These are phyloP conservation scores for Prunus armeniaca DNA, from an alignment of 306 rosid species.

Conservation along the genomic window DNA sequence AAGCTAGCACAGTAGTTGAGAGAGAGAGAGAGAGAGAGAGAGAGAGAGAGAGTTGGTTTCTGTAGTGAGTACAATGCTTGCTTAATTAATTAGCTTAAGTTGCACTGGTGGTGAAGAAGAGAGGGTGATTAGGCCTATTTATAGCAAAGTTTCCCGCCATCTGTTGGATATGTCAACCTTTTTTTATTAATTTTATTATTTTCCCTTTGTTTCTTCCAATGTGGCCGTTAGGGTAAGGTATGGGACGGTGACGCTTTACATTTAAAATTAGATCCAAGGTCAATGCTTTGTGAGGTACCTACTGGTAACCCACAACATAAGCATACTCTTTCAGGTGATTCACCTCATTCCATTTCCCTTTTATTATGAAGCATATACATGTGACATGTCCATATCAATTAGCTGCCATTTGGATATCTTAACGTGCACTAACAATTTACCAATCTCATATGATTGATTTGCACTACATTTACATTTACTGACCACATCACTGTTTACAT, in stretches of 20 bases:
- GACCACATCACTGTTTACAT: too few species aligned
- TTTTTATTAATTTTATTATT: constrained; percentile 8
- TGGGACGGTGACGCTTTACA: constrained; percentile 59
- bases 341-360: constrained; percentile 21
- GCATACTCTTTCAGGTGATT: constrained; percentile 46
- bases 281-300: constrained; percentile 49
- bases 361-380: constrained; percentile 2
- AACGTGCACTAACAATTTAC: background rate
- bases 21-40: constrained; percentile 11
- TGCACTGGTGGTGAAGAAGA: constrained; percentile 32
- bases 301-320: constrained; percentile 43
- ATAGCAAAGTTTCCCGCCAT: constrained; percentile 59
- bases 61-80: background rate
- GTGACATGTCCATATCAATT: constrained; percentile 12
- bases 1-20: background rate
- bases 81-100: constrained; percentile 1
- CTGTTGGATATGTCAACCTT: constrained; percentile 45
- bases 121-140: constrained; percentile 42
- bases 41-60: constrained; percentile 3
- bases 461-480: too few species aligned
- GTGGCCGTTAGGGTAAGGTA: constrained; percentile 54
- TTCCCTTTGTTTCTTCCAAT: constrained; percentile 27
- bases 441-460: background rate
- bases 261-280: constrained; percentile 30
- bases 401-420: constrained; percentile 22